Conservation (phyloP, 2,329 filamentous ascomycete genomes). For the Fusarium drepaniforme region DNA sequence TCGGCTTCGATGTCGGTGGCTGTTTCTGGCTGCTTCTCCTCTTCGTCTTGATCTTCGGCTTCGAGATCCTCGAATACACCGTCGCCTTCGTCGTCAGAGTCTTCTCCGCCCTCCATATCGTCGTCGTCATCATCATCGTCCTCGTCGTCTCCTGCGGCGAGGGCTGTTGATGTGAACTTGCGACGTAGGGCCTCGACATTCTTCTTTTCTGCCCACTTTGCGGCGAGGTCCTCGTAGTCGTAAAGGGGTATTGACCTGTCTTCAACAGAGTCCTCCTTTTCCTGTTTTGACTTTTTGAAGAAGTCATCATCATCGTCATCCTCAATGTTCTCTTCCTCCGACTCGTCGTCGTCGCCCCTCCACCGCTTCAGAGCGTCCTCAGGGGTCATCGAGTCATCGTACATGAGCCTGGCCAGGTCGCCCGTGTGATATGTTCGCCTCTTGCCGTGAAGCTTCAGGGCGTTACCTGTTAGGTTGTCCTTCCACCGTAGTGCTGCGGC, state of each 20-base stretch:
- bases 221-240: conserved; percentile 83
- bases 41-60: conserved; percentile 73
- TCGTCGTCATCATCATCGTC: conserved; percentile 57
- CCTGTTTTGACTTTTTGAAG: conserved; percentile 73
- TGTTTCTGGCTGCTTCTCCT: conserved; percentile 53
- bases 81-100: conserved; percentile 64
- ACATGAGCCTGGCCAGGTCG: conserved; percentile 89
- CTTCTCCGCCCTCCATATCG: conserved; percentile 67
- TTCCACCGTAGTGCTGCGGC: conserved; percentile 87
- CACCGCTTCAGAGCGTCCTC: conserved; percentile 83
- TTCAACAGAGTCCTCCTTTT: conserved; percentile 80
- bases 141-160: conserved; percentile 52
- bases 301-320: conserved; percentile 72
- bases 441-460: conserved; percentile 76
- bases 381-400: conserved; percentile 83
- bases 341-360: conserved; percentile 74
- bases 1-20: conserved; percentile 81
- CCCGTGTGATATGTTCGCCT: conserved; percentile 80
- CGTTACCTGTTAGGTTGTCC: conserved; percentile 82
- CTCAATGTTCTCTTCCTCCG: conserved; percentile 70
- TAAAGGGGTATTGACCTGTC: conserved; percentile 83
- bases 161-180: conserved; percentile 79
- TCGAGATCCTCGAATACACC: conserved; percentile 71
- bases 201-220: conserved; percentile 86
- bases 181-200: conserved; percentile 80